Conservation (phyloP, 164 flowering plant genomes). For the Taxillus chinensis region DNA sequence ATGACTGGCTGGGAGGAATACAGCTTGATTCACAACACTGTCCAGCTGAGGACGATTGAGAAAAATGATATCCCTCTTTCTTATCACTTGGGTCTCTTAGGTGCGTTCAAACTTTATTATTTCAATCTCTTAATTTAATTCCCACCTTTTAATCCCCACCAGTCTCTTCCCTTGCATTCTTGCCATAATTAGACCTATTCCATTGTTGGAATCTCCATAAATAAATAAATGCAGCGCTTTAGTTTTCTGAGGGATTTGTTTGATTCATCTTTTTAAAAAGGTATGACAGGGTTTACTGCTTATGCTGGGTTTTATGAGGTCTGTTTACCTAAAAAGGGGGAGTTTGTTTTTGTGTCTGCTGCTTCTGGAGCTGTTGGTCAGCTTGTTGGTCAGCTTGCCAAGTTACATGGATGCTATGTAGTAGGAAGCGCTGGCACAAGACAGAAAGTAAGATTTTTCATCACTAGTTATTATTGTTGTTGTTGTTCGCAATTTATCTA, state of each 20-base stretch:
- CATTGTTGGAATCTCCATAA: too few species aligned
- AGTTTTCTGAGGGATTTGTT: too few species aligned
- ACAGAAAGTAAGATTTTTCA: conserved; percentile 30
- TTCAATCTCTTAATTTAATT: neutral
- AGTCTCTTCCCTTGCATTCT: too few species aligned
- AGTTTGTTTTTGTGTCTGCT: conserved; percentile 57
- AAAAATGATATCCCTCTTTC: conserved; percentile 54
- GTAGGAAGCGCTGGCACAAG: conserved; percentile 73
- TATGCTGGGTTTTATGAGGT: conserved; percentile 73
- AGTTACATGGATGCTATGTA: conserved; percentile 70
- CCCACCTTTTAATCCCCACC: too few species aligned
- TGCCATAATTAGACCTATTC: too few species aligned
- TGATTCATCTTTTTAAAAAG: conserved; percentile 15
- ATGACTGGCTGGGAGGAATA: conserved; percentile 85
- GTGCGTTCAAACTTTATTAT: conserved; percentile 20
- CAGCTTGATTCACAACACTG: conserved; percentile 29
- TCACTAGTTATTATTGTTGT: neutral
- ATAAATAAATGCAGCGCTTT: too few species aligned
- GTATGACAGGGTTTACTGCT: conserved; percentile 82
- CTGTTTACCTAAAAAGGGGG: conserved; percentile 58
- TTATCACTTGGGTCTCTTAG: conserved; percentile 67
- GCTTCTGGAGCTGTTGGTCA: conserved; percentile 88
- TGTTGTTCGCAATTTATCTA: neutral
- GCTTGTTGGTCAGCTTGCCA: conserved; percentile 77
- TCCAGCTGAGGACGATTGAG: conserved; percentile 45